Base-by-base conservation (phyloP, 495 filamentous ascomycete species). In the Penicillium paxilli region DNA sequence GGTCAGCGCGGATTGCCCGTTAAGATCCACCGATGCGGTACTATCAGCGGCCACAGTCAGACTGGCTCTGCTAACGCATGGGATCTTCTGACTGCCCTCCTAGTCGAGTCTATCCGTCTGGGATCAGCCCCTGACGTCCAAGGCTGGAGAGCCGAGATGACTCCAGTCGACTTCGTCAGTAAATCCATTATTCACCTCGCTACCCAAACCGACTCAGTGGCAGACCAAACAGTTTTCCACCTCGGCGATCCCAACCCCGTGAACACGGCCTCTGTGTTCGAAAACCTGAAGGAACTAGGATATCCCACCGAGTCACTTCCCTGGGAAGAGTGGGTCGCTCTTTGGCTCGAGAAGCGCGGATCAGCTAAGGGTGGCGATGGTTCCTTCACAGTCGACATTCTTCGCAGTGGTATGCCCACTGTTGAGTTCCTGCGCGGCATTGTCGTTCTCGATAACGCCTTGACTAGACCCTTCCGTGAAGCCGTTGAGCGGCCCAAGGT, bases 81-180 rank as follows among this genome's bases (percentile, higher is more conserved):
- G 69, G 86, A 88, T 77, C 72, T 89, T 5, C 69, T 89, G 11
- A 82, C 80, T 54, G 86, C 86, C 0, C 54, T 89, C 47, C 72
- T 88, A 20, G 83, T 89, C 2, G 86, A 89, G 58, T 87, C 85
- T 7, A 77, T 87, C 28, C 78, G 80, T 24, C 59, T 89, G 0
- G 84, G 85, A 19, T 80, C 79, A 48, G 78, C 77, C 4, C 85
- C 85, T 0, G 79, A 86, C 48, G 80, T 87, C 20, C 73, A 82
- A 30, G 84, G 82, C 47, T 88, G 86, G 85, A 79, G 81, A 23
- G 83, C 83, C 0, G 86, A 89, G 68, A 87, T 87, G 84, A 87
- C 86, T 2, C 86, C 86, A 0, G 86, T 86, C 2, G 85, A 89
- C 66, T 87, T 87, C 49, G 82, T 88, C 49, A 85, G 81, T 66